phyloP scores from a whole-genome alignment of 2,329 filamentous ascomycete genomes.

The Exophiala spinifera region DNA sequence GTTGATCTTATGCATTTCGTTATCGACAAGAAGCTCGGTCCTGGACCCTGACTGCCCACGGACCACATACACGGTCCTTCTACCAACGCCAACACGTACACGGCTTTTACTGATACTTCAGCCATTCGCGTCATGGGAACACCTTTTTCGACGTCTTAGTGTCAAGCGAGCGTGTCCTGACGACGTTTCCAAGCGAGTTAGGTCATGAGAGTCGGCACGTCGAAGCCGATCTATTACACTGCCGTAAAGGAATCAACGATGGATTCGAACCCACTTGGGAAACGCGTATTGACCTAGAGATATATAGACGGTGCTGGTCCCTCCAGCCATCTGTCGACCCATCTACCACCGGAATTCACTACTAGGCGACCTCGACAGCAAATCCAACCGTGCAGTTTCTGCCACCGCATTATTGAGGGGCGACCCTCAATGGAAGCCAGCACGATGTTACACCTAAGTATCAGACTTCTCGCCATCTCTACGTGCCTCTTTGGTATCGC shows the following conservation, averaged over 20 bases:
- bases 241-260: background rate
- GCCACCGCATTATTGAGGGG: background rate
- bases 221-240: background rate
- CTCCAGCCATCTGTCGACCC: background rate
- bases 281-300: background rate
- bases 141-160: background rate
- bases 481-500: slow-evolving; percentile 10
- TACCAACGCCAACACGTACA: no score
- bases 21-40: slow-evolving; percentile 3
- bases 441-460: slow-evolving; percentile 12
- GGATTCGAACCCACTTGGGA: background rate
- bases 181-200: background rate
- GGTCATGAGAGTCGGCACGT: background rate
- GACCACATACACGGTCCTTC: background rate
- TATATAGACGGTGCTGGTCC: background rate
- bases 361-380: background rate
- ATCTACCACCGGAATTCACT: background rate
- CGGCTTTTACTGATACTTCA: background rate
- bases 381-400: background rate
- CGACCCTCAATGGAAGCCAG: background rate
- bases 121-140: background rate
- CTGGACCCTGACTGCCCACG: background rate
- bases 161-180: background rate
- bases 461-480: slow-evolving; percentile 14
- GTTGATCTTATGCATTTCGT: background rate